Base-by-base conservation (phyloP, 768 basidiomycete species). In the Trametes punicea region DNA sequence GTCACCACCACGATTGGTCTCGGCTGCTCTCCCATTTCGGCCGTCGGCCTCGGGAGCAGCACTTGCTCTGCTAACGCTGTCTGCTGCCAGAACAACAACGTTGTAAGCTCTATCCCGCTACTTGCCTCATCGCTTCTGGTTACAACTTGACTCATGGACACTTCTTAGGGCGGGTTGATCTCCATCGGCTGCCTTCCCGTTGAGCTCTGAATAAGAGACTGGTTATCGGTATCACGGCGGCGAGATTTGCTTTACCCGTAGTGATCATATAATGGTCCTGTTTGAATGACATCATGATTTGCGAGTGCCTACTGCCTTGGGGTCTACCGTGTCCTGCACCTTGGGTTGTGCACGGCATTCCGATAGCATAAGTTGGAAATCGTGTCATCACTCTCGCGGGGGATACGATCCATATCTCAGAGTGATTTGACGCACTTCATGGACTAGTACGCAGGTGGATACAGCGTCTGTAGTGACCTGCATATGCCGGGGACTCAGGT, bases 71-170 rank as follows among this genome's bases (percentile, higher is more conserved):
- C 51, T 10, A 46, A 33, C 21, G 21, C 60, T 7, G 60, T 61
- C 21, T 61, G 56, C 60, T 57, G 60, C 60, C 23, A 57, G 51
- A 49, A 61, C 60, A 61, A 61, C 56, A 57, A 51, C 52, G 44
- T 54, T 42, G 60, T 61, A 30, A 46, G 60, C 56, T 15, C 9
- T 23, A 2, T 36, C 6, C 31, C 6, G 8, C 20, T 1, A 4
- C 26, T 3, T 21, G 15, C 20, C 1, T 33, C 29, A 11, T 41
- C n/a, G 8, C 7, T n/a, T 16, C 23, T 23, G 38, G 27, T 1
- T 38, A 25, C 38, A 51, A 21, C 25, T 26, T 6, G 31, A 21
- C 27, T 29, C 20, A 21, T 18, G 6, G 6, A 7, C 8, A n/a
- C 27, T 18, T 38, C 9, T 4, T 29, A 56, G 60, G 56, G 56